Conservation (phyloP, 23 red algal genomes). For the Gracilariopsis chorda region DNA sequence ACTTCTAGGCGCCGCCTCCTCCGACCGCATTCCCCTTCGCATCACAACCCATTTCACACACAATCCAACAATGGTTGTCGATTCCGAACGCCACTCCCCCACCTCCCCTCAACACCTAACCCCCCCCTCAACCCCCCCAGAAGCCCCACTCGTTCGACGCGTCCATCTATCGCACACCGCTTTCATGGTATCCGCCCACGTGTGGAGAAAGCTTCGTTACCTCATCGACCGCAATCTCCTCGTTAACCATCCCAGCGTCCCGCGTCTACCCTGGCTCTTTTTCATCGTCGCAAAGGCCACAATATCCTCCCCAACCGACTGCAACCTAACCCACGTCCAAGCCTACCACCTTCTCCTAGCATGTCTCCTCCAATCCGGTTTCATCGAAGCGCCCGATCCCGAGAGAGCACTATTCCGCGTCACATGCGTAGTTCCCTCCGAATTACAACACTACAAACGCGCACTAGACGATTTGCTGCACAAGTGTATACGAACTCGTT, state of each 20-base stretch:
- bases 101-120: too few species aligned
- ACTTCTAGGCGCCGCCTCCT: neutral
- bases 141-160: neutral
- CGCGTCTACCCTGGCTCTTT: neutral
- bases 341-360: neutral
- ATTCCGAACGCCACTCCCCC: neutral
- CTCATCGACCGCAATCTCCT: neutral
- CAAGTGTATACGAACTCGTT: neutral
- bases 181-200: neutral
- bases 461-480: neutral
- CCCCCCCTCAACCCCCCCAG: neutral
- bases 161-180: neutral
- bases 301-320: neutral
- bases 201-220: neutral
- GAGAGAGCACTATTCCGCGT: neutral
- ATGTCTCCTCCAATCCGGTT: neutral
- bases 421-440: neutral
- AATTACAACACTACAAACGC: neutral
- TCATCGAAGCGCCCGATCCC: neutral
- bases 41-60: neutral
- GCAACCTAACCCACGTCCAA: neutral
- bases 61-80: neutral
- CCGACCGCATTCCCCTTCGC: too few species aligned
- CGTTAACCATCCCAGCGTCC: neutral
- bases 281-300: conserved; percentile 4